A percentile compares a stretch with the other conserved stretches of the same genome.
Conservation (phyloP, 257 asterid genomes). For the Asclepias syriaca region DNA sequence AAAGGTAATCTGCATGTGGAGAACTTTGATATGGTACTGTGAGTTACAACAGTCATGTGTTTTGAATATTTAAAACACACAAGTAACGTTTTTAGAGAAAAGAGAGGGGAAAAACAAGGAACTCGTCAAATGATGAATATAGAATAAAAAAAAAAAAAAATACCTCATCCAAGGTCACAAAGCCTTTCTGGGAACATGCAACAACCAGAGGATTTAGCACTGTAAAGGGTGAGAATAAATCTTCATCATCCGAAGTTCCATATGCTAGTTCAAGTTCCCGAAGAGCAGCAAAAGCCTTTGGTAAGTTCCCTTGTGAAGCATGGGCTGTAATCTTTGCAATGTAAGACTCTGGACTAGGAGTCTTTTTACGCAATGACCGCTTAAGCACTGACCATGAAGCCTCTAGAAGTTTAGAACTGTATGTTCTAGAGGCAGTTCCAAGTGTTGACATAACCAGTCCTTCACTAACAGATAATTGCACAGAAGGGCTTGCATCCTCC, state of each 20-base stretch:
- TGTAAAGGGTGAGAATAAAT: conserved; percentile 65
- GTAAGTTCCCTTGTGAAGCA: conserved; percentile 72
- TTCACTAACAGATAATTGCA: conserved; percentile 48
- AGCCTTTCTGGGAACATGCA: conserved; percentile 70
- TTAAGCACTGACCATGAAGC: conserved; percentile 82
- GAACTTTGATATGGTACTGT: neutral
- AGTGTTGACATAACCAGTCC: conserved; percentile 73
- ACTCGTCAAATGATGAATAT: neutral
- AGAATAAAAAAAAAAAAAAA: conserved; percentile 19
- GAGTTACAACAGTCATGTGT: neutral
- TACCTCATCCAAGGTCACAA: conserved; percentile 63
- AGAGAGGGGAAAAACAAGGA: neutral
- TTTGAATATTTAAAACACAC: neutral
- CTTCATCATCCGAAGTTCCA: conserved; percentile 42
- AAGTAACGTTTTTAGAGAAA: neutral
- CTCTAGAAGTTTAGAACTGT: conserved; percentile 60
- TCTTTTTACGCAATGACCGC: conserved; percentile 59
- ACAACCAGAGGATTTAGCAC: conserved; percentile 58
- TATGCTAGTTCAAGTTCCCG: conserved; percentile 66
- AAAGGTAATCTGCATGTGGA: neutral
- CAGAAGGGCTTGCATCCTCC: conserved; percentile 53
- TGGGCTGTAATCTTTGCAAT: conserved; percentile 63
- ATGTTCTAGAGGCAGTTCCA: conserved; percentile 83
- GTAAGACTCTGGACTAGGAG: conserved; percentile 69
- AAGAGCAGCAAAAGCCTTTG: conserved; percentile 75